These are phyloP conservation scores for Mortierella sp. DNA, from an alignment of 371 early-diverging fungal species.

Conservation along the genomic window DNA sequence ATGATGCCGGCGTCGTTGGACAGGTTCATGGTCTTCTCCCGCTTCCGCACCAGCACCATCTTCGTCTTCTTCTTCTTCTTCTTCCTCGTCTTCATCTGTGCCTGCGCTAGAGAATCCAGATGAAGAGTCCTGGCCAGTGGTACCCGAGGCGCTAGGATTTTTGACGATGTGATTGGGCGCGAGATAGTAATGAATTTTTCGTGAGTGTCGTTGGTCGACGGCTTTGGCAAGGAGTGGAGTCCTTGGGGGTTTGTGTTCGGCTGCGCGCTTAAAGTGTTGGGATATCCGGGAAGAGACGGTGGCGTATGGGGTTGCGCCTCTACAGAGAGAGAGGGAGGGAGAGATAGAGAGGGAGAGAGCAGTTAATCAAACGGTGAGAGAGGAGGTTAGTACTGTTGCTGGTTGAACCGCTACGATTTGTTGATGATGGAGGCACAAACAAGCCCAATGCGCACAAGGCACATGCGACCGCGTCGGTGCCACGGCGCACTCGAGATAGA, in stretches of 20 bases:
- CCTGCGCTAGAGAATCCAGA: constrained; percentile 42
- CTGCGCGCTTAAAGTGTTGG: constrained; percentile 84
- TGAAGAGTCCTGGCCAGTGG: constrained; percentile 31
- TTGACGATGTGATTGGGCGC: constrained; percentile 52
- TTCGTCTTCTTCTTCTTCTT: constrained; percentile 20
- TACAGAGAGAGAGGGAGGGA: constrained; percentile 25
- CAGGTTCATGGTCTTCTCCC: not conserved
- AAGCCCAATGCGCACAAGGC: too few species aligned
- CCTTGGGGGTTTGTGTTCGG: constrained; percentile 80
- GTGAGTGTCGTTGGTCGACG: constrained; percentile 76
- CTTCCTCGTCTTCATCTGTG: constrained; percentile 43
- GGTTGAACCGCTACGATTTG: not conserved
- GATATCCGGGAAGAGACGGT: constrained; percentile 89
- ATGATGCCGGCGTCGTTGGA: constrained; percentile 11
- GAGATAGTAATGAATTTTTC: constrained; percentile 83
- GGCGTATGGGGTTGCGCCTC: constrained; percentile 86
- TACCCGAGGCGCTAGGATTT: constrained; percentile 24
- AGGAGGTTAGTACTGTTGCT: not conserved
- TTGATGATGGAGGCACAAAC: not conserved
- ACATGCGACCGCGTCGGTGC: not conserved
- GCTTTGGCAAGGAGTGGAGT: constrained; percentile 77
- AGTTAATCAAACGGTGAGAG: not conserved
- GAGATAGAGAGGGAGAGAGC: not conserved
- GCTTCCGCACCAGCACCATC: not conserved
- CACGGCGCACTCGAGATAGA: not conserved